Evolutionary conservation across 768 basidiomycete genomes (phyloP).

Genomic region (Tylopilus sp.): DNA sequence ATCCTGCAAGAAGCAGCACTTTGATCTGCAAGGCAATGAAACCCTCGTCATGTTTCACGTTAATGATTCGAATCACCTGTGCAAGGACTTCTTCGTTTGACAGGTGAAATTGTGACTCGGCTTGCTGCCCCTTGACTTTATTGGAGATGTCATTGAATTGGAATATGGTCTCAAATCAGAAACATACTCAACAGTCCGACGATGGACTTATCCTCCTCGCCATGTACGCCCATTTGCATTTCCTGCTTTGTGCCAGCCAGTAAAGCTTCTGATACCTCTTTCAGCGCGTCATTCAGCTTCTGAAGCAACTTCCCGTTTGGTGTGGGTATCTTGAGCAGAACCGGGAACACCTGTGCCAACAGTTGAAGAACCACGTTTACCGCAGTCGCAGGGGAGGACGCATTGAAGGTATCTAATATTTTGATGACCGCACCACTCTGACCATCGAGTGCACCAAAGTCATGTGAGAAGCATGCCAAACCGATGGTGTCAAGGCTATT

Average conservation of each 20-base stretch:
- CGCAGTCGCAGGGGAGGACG: conserved; percentile 18
- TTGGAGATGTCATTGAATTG: background rate
- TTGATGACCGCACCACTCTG: conserved; percentile 39
- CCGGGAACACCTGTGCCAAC: too few relatives aligned
- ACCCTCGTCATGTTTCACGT: too few relatives aligned
- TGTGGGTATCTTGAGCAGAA: conserved; percentile 37
- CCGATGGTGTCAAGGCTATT: too few relatives aligned
- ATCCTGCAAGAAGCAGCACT: conserved; percentile 18
- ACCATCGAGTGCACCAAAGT: conserved; percentile 50
- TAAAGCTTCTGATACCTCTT: conserved; percentile 38
- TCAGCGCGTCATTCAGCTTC: conserved; percentile 35
- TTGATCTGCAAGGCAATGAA: conserved; percentile 16
- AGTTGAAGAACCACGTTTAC: conserved; percentile 31
- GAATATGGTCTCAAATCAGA: background rate
- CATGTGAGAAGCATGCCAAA: too few relatives aligned
- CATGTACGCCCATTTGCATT: conserved; percentile 20
- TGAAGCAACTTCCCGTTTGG: conserved; percentile 25
- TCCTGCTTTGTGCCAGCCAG: too few relatives aligned
- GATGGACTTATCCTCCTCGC: conserved; percentile 25
- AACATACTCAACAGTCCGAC: conserved; percentile 26
- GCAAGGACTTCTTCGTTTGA: too few relatives aligned
- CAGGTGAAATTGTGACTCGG: too few relatives aligned
- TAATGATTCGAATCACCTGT: conserved; percentile 11
- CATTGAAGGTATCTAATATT: conserved; percentile 36
- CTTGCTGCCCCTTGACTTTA: conserved; percentile 37